phyloP scores from a whole-genome alignment of 441 rosid genomes.

The Euphorbia celastroides region DNA sequence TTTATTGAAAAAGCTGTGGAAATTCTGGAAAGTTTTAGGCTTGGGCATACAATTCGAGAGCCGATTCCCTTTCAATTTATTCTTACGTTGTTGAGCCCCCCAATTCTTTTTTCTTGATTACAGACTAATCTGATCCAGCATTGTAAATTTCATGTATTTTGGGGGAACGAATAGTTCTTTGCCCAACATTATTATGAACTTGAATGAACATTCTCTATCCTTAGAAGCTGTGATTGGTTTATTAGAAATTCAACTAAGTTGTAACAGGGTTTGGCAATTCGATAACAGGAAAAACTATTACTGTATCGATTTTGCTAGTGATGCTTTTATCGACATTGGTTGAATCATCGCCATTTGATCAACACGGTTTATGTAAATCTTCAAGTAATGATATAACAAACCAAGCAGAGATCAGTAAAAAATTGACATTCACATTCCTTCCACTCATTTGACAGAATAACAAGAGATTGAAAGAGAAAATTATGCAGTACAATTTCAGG shows the following conservation, averaged over 20 bases:
- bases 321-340: too few relatives aligned
- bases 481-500: constrained; percentile 1
- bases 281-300: background rate
- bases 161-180: constrained; percentile 20
- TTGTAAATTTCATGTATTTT: constrained; percentile 28
- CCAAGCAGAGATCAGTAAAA: too few relatives aligned
- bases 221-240: constrained; percentile 7
- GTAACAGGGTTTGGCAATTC: constrained; percentile 1
- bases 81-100: constrained; percentile 29
- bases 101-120: background rate
- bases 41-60: constrained; percentile 28
- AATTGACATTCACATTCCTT: too few relatives aligned
- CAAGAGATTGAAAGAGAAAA: too few relatives aligned
- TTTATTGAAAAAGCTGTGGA: too few relatives aligned
- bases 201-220: constrained; percentile 15
- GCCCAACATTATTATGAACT: constrained; percentile 17
- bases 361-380: too few relatives aligned
- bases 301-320: too few relatives aligned
- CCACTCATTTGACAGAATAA: too few relatives aligned
- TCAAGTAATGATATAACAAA: too few relatives aligned
- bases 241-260: background rate
- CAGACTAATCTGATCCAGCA: constrained; percentile 10
- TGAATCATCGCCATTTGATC: too few relatives aligned
- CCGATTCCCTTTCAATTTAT: constrained; percentile 5
- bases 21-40: constrained; percentile 35